These are phyloP conservation scores for Boletus subluridellus DNA, from an alignment of 1,284 basidiomycete genomes.

Conservation along the genomic window DNA sequence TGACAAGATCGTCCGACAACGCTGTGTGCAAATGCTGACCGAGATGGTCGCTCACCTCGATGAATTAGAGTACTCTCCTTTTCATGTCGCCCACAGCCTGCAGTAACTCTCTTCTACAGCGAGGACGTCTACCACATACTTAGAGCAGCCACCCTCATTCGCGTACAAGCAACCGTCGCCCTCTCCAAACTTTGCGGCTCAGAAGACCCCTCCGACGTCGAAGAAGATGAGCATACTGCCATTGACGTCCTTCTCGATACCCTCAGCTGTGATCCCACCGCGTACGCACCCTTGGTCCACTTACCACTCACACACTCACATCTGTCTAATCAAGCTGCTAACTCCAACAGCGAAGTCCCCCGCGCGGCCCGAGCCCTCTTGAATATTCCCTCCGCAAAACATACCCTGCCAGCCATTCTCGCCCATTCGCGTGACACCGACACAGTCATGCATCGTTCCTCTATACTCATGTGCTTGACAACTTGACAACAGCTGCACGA, in stretches of 20 bases:
- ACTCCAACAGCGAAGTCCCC: constrained; percentile 74
- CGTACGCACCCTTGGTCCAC: constrained; percentile 50
- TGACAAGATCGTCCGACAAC: no score
- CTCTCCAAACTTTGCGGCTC: no score
- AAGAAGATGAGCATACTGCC: no score
- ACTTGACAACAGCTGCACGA: constrained; percentile 15
- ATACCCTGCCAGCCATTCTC: constrained; percentile 68
- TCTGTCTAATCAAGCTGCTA: not conserved
- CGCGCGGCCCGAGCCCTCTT: constrained; percentile 68
- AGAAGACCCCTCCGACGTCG: no score
- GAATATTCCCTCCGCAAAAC: constrained; percentile 65
- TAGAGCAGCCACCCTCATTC: no score
- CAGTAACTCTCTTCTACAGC: no score
- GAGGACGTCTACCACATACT: no score
- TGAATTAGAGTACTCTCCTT: no score
- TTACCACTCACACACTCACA: not conserved
- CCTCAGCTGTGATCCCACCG: constrained; percentile 71
- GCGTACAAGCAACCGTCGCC: no score
- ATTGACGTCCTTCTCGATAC: constrained; percentile 48
- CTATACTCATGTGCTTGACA: constrained; percentile 63
- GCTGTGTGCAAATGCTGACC: no score
- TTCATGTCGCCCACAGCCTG: no score
- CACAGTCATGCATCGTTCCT: constrained; percentile 71
- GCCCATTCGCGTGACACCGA: constrained; percentile 45
- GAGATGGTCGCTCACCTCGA: no score